Evolutionary conservation across 192 early-diverging fungal genomes (phyloP), one percentile per base, ranked within the genome.

Genomic region (Pilobolus umbonatus): DNA sequence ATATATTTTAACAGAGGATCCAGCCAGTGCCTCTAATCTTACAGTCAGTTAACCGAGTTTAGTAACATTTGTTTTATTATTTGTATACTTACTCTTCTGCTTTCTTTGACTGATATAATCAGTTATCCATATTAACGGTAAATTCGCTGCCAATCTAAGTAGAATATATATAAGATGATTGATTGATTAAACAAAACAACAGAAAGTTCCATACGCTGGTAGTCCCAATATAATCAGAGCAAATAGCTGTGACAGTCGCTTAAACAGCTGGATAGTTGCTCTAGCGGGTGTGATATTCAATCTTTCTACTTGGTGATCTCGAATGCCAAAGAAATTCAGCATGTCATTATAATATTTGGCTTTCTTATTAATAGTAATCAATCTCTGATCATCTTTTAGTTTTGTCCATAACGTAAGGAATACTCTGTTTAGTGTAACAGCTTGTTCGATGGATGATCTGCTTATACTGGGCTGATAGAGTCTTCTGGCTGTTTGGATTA

Each of bases 231-330:
- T 49, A 57, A 84, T 83, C 75, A 94, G 79, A n/a, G 86, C 57
- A 15, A 81, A 28, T 44, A 96, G 72, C 65, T 88, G 79, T 5
- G 82, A 25, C 0, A 90, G 57, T 11, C 95, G 81, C 39, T 74
- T 76, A 3, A 87, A 29, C 50, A 98, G 72, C 55, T 88, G 72
- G 9, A 72, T 72, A 34, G 89, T 65, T 14, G 90, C 89, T 40
- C 70, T 71, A 7, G 75, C 55, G 17, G 88, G 79, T 25, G 84
- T 82, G 15, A 98, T 75, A 5, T 69, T 74, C 36, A 86, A 84
- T 7, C 79, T 89, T 25, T 92, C 82, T 11, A 98, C 97, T 77
- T 99, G 95, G 72, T 97, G 94, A 60, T 98, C 96, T 9, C 86
- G 85, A 60, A 98, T 83, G 12, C 94, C 96, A 75, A 94, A 92